A percentile compares a stretch with the other conserved stretches of the same genome.
These are phyloP conservation scores for Esteya vermicola DNA, from an alignment of 2,329 filamentous ascomycete genomes.

Conservation along the genomic window DNA sequence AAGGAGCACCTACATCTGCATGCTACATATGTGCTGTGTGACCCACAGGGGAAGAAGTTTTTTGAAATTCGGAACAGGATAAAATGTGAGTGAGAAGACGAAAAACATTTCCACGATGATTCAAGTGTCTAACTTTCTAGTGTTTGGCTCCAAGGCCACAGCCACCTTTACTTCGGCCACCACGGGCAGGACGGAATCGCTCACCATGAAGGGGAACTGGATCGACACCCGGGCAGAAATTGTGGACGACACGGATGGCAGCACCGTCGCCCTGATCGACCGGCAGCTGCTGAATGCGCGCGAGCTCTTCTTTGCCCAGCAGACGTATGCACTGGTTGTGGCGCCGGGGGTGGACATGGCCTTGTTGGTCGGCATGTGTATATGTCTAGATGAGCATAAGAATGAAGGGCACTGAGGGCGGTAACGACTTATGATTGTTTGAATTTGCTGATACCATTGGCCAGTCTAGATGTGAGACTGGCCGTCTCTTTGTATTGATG, in stretches of 20 bases:
- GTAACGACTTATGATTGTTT: no score
- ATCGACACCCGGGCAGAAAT: conserved; percentile 44
- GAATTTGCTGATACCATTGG: no score
- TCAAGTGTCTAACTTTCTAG: no score
- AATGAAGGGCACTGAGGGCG: no score
- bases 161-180: conserved; percentile 39
- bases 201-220: conserved; percentile 49
- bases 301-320: conserved; percentile 44
- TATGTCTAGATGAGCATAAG: conserved; percentile 54
- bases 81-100: conserved; percentile 22
- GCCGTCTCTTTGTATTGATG: no score
- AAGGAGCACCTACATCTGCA: conserved; percentile 38
- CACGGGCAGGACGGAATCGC: conserved; percentile 26
- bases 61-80: conserved; percentile 43
- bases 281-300: conserved; percentile 42
- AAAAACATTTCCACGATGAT: neutral
- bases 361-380: conserved; percentile 50
- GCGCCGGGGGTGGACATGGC: conserved; percentile 53
- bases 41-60: conserved; percentile 28
- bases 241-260: conserved; percentile 31
- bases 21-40: conserved; percentile 35
- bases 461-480: no score
- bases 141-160: conserved; percentile 37
- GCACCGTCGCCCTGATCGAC: conserved; percentile 42
- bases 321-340: conserved; percentile 51